Conservation (phyloP, 1,284 basidiomycete species). For the Heterobasidion annosum region DNA sequence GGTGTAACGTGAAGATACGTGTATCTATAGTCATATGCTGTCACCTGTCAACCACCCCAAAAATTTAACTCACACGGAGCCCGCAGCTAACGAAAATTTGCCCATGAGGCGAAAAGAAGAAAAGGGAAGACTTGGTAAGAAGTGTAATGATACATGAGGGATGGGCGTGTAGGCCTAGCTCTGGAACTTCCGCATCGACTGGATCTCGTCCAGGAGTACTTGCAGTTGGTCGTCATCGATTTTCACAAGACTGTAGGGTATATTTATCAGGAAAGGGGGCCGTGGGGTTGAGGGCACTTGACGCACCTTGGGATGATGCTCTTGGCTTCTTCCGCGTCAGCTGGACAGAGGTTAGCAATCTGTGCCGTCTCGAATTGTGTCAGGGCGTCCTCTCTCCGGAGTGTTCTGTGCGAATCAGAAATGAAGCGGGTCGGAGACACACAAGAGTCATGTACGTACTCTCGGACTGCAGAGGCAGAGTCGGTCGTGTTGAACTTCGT, state of each 20-base stretch:
- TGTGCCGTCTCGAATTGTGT: conserved; percentile 91
- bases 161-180: conserved; percentile 26
- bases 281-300: not conserved
- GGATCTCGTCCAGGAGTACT: conserved; percentile 76
- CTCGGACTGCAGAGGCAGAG: conserved; percentile 80
- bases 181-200: conserved; percentile 85
- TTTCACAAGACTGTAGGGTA: conserved; percentile 57
- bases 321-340: conserved; percentile 84
- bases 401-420: conserved; percentile 36
- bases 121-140: not conserved
- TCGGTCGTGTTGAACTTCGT: conserved; percentile 85
- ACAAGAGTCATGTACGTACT: conserved; percentile 39
- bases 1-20: not conserved
- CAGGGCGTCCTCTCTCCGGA: conserved; percentile 66
- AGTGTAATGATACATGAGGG: not conserved
- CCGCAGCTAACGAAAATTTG: not conserved
- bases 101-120: not conserved
- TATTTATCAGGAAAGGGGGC: not conserved
- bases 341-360: conserved; percentile 85
- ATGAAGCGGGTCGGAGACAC: not conserved
- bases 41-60: too few species aligned
- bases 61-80: too few species aligned
- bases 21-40: too few species aligned
- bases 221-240: conserved; percentile 84
- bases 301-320: conserved; percentile 79